phyloP scores from a whole-genome alignment of 1,284 basidiomycete genomes.

The Cryptococcus sp. region DNA sequence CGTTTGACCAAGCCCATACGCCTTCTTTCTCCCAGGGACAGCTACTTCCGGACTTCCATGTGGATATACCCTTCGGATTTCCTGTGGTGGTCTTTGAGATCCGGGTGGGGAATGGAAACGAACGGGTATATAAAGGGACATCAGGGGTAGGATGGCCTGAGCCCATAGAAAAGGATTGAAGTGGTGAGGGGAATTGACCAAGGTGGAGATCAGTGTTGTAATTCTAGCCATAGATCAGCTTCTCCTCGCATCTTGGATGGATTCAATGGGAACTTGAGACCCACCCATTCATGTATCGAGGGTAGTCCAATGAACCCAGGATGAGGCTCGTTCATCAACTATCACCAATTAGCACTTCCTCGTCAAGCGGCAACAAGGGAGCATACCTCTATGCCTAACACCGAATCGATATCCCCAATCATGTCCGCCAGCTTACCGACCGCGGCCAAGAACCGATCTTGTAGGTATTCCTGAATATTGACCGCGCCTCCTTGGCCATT shows the following conservation, averaged over 20 bases:
- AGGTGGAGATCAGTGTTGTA: slow-evolving; percentile 93
- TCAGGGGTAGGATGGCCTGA: slow-evolving; percentile 64
- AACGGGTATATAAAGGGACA: slow-evolving; percentile 70
- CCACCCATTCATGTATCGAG: slow-evolving; percentile 71
- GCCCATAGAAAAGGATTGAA: slow-evolving; percentile 79
- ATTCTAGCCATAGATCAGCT: slow-evolving; percentile 45
- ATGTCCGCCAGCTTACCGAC: slow-evolving; percentile 65
- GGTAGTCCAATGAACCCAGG: slow-evolving; percentile 80
- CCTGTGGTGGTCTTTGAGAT: slow-evolving; percentile 47
- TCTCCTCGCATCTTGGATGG: too few relatives aligned
- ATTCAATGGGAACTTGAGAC: slow-evolving; percentile 2
- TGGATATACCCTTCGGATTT: slow-evolving; percentile 54
- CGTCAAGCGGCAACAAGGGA: background rate
- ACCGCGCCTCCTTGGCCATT: slow-evolving; percentile 52
- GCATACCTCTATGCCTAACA: slow-evolving; percentile 81
- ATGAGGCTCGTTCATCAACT: slow-evolving; percentile 87
- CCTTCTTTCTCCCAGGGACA: slow-evolving; percentile 90
- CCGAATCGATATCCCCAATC: slow-evolving; percentile 68
- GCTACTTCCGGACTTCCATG: slow-evolving; percentile 66
- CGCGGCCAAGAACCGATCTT: slow-evolving; percentile 73
- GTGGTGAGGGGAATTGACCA: slow-evolving; percentile 70
- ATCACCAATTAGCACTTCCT: too few relatives aligned
- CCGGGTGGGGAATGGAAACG: slow-evolving; percentile 77
- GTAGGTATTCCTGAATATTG: slow-evolving; percentile 76
- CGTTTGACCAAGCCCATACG: slow-evolving; percentile 84